Base-by-base conservation (phyloP, 2,329 filamentous ascomycete genomes). In the Trichoderma guizhouense region DNA sequence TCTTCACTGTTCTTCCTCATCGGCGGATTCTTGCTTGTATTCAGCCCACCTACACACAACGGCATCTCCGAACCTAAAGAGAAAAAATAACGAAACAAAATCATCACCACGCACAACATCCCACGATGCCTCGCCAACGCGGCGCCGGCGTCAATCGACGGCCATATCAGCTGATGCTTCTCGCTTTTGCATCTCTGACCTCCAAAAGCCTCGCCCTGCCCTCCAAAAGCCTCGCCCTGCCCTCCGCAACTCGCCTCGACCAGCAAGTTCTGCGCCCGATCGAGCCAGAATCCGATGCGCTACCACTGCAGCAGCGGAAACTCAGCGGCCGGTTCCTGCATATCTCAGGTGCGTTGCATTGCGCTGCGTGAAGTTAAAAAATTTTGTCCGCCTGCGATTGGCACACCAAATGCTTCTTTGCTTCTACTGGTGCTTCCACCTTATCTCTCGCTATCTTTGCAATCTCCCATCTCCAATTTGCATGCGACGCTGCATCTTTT, bases 291-390 rank as follows among this genome's bases (percentile, higher is more conserved):
- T 18, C 53, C 18, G 53, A 39, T 58, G 57, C 70, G 61, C n/a
- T 15, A 39, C 51, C 51, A 57, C 53, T 67, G 32, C 64, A 65
- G 61, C 76, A 76, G 71, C 83, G 83, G 74, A 86, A 84, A 77
- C 82, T 94, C 76, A 87, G 88, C 74, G 94, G 94, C 75, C 89
- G 89, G 79, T 97, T 97, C 83, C 86, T 97, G 79, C 94, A 97
- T 82, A 93, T 97, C 76, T 96, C 94, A 82, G 94, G 93, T 95
- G 84, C 74, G 86, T 80, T 74, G 47, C 47, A 53, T 53, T 53
- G 47, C 47, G 47, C 47, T 53, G 47, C 21, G 47, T 53, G 53
- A 36, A 32, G 67, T 64, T 72, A n/a, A 32, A 32, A 7, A 32
- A 24, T 15, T 15, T 53, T 30, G n/a, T 26, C 34, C 28, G 36